Conservation (phyloP, 2,329 filamentous ascomycete species). For the Nigrospora sphaerica region DNA sequence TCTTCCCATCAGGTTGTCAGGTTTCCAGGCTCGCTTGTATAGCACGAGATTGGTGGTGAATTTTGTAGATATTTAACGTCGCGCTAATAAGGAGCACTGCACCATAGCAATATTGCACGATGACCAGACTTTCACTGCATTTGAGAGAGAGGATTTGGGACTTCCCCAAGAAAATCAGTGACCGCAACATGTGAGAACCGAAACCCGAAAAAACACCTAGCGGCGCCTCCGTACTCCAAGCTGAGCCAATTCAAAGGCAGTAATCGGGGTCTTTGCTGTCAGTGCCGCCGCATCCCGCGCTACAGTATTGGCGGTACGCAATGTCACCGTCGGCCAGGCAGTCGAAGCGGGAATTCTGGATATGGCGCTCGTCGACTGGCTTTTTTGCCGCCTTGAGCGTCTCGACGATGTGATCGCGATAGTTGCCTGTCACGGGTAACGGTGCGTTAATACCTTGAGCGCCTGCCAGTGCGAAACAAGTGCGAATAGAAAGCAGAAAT, state of each 20-base stretch:
- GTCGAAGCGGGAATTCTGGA: slow-evolving; percentile 5
- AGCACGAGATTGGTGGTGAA: too few relatives aligned
- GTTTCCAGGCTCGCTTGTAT: too few relatives aligned
- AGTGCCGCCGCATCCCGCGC: slow-evolving; percentile 3
- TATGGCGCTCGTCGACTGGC: not conserved
- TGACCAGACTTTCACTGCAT: too few relatives aligned
- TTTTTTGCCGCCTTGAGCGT: not conserved
- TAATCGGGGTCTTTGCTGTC: slow-evolving; percentile 2
- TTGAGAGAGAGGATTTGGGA: too few relatives aligned
- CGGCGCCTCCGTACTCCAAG: too few relatives aligned
- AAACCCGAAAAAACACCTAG: too few relatives aligned
- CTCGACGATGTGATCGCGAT: slow-evolving; percentile 4
- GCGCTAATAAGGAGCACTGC: too few relatives aligned
- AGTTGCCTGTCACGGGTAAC: slow-evolving; percentile 2
- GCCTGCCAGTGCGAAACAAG: not conserved
- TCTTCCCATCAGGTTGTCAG: too few relatives aligned
- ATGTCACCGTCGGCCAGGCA: slow-evolving; percentile 4
- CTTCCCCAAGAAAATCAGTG: too few relatives aligned
- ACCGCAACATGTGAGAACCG: too few relatives aligned
- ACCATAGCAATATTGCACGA: too few relatives aligned
- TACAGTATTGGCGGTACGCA: slow-evolving; percentile 1
- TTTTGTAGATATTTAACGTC: too few relatives aligned
- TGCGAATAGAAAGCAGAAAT: not conserved
- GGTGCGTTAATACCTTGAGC: not conserved
- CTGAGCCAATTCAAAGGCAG: not conserved